Evolutionary conservation across 441 rosid species (phyloP).

Genomic region (Populus trichocarpa): DNA sequence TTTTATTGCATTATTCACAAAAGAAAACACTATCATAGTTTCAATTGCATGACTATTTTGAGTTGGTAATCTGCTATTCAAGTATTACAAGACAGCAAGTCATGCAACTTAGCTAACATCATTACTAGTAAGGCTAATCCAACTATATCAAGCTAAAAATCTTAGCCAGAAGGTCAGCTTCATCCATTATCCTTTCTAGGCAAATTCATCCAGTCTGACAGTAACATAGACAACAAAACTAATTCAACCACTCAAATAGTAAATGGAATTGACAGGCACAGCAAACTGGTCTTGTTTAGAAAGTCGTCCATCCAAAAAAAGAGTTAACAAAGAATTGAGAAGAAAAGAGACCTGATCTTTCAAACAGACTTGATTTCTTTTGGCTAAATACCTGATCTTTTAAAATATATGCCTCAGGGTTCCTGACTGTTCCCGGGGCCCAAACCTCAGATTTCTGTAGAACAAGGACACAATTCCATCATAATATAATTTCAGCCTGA

Average conservation of each 20-base stretch:
- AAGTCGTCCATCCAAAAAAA: background rate
- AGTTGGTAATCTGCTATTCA: too few relatives aligned
- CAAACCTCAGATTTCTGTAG: slow-evolving; percentile 59
- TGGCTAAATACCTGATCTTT: slow-evolving; percentile 68
- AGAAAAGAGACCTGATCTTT: background rate
- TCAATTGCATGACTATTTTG: too few relatives aligned
- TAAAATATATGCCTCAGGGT: slow-evolving; percentile 62
- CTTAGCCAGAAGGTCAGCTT: background rate
- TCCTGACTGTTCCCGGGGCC: slow-evolving; percentile 64
- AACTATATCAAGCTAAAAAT: background rate
- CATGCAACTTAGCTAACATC: background rate
- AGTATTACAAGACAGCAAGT: background rate
- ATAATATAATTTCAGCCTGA: background rate
- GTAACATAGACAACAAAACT: background rate
- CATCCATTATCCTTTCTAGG: background rate
- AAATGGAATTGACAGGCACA: background rate
- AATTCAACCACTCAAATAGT: background rate
- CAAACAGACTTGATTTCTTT: slow-evolving; percentile 2
- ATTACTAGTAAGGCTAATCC: background rate
- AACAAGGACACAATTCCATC: slow-evolving; percentile 6
- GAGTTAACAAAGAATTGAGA: background rate
- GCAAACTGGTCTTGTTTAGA: background rate
- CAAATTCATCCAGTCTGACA: background rate
- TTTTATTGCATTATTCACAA: too few relatives aligned
- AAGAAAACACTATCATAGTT: too few relatives aligned